These are phyloP conservation scores for Tulasnella sp. DNA, from an alignment of 768 basidiomycete genomes.

Conservation along the genomic window DNA sequence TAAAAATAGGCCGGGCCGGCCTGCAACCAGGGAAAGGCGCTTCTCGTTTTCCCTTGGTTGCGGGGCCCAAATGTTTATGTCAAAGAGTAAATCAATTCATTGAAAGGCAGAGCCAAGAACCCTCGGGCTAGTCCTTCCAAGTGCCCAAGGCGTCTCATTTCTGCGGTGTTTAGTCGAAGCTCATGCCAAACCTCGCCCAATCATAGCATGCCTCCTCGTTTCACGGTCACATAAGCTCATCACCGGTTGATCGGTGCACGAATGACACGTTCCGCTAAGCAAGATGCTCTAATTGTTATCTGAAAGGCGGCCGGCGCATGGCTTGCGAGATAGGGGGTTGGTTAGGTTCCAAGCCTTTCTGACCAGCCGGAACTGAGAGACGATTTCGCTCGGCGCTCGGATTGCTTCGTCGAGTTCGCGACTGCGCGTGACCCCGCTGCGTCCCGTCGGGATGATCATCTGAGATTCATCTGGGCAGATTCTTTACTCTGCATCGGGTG, in stretches of 20 bases:
- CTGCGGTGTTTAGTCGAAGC: conserved; percentile 5
- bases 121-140: background rate
- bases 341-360: background rate
- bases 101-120: background rate
- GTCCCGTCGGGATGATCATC: background rate
- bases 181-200: background rate
- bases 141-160: background rate
- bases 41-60: background rate
- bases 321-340: background rate
- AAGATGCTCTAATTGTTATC: background rate
- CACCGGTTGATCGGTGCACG: background rate
- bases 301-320: background rate
- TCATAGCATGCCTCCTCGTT: background rate
- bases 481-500: background rate
- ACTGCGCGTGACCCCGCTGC: background rate
- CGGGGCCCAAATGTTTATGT: background rate
- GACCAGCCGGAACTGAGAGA: background rate
- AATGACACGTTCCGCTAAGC: background rate
- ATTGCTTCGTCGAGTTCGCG: background rate
- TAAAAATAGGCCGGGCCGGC: background rate
- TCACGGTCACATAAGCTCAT: background rate
- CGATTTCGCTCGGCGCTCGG: background rate
- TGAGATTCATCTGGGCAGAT: background rate
- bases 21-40: background rate
- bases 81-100: background rate